Evolutionary conservation across 352 stramenopile genomes (phyloP).

Genomic region (Phytophthora parvispora): DNA sequence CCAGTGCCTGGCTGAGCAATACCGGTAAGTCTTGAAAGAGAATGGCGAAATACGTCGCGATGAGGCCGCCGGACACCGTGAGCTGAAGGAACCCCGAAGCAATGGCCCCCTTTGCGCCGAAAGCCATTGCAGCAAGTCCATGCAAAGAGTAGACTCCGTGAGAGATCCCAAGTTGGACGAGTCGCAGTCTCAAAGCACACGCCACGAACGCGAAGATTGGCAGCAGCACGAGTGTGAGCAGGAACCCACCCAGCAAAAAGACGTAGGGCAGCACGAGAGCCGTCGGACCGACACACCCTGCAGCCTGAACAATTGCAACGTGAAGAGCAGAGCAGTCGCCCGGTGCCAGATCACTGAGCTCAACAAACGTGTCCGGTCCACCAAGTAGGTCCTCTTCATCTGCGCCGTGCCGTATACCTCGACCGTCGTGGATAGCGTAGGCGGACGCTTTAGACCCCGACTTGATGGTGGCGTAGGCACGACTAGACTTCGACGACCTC

Average conservation of each 20-base stretch:
- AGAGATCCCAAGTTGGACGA: slow-evolving; percentile 56
- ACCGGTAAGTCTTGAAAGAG: slow-evolving; percentile 55
- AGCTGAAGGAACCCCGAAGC: slow-evolving; percentile 44
- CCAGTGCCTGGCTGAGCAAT: slow-evolving; percentile 43
- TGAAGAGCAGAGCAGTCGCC: slow-evolving; percentile 42
- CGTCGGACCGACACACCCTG: slow-evolving; percentile 44
- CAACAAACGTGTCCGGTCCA: slow-evolving; percentile 51
- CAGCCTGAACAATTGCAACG: slow-evolving; percentile 46
- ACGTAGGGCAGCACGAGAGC: slow-evolving; percentile 50
- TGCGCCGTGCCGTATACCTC: slow-evolving; percentile 2
- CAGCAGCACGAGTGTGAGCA: slow-evolving; percentile 48
- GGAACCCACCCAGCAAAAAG: slow-evolving; percentile 55
- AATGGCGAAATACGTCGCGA: slow-evolving; percentile 51
- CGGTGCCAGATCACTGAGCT: slow-evolving; percentile 48
- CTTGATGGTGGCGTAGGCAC: slow-evolving; percentile 14
- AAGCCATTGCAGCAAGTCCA: slow-evolving; percentile 55
- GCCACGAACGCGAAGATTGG: slow-evolving; percentile 44
- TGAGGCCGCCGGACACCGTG: slow-evolving; percentile 43
- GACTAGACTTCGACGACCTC: slow-evolving; percentile 11
- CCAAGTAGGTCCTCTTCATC: slow-evolving; percentile 58
- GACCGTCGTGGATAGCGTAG: slow-evolving; percentile 52
- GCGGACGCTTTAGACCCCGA: slow-evolving; percentile 27
- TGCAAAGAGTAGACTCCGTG: slow-evolving; percentile 69
- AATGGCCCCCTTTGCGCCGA: slow-evolving; percentile 41
- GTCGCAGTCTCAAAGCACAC: slow-evolving; percentile 32